A percentile compares a stretch with the other conserved stretches of the same genome.
Conservation (phyloP, 1,284 basidiomycete species). For the Ustilago crameri region DNA sequence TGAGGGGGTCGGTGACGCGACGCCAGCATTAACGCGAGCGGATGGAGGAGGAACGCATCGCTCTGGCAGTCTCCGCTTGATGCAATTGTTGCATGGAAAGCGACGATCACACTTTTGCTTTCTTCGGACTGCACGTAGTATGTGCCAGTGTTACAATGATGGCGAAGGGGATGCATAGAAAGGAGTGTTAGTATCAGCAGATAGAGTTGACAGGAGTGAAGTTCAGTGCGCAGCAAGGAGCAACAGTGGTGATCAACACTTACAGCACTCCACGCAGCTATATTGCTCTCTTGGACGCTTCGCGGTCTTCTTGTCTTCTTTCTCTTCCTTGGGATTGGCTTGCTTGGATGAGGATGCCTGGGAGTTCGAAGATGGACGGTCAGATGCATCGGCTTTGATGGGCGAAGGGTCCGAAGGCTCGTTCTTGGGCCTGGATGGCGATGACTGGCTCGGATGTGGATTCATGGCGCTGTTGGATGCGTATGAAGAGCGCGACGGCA, state of each 20-base stretch:
- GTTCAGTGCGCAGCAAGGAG: neutral
- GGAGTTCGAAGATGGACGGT: slow-evolving; percentile 9
- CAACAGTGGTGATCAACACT: slow-evolving; percentile 3
- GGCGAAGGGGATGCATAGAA: neutral
- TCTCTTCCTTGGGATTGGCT: slow-evolving; percentile 11
- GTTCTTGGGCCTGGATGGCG: slow-evolving; percentile 16
- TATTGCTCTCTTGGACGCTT: slow-evolving; percentile 51
- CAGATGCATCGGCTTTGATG: slow-evolving; percentile 33
- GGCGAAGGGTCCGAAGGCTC: slow-evolving; percentile 32
- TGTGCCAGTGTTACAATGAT: neutral
- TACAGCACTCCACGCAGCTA: slow-evolving; percentile 53
- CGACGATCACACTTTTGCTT: slow-evolving; percentile 57
- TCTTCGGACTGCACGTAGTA: slow-evolving; percentile 35
- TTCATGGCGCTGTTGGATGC: neutral
- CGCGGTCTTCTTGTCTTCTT: slow-evolving; percentile 32
- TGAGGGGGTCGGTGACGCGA: slow-evolving; percentile 29
- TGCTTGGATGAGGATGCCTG: slow-evolving; percentile 8
- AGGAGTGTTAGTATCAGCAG: neutral
- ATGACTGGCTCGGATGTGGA: slow-evolving; percentile 3
- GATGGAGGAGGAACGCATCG: slow-evolving; percentile 47
- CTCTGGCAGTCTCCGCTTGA: slow-evolving; percentile 48
- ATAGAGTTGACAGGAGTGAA: neutral
- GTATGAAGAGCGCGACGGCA: slow-evolving; percentile 10
- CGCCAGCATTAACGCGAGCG: slow-evolving; percentile 9
- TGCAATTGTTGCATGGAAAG: slow-evolving; percentile 55